Evolutionary conservation across 371 early-diverging fungal species (phyloP).

Genomic region (Smittium culicis): DNA sequence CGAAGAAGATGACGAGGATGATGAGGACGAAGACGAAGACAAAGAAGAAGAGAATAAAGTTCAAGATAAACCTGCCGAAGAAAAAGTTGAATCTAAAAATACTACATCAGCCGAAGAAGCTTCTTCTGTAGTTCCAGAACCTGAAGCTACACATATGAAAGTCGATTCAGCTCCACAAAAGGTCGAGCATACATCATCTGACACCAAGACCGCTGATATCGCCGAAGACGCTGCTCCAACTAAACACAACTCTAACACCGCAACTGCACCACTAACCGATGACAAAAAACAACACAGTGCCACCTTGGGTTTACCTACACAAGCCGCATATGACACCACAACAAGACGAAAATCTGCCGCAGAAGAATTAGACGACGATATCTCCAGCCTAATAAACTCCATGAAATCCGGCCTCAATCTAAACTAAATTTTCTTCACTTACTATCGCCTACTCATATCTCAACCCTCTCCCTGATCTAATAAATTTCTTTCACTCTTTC

Average conservation of each 20-base stretch:
- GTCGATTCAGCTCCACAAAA: not conserved
- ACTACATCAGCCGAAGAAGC: not conserved
- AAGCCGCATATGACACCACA: not conserved
- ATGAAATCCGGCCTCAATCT: conserved; percentile 24
- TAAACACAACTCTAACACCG: not conserved
- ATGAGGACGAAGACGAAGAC: conserved; percentile 15
- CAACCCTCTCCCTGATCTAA: no score
- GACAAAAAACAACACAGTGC: not conserved
- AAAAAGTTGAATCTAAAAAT: not conserved
- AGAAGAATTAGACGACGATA: conserved; percentile 20
- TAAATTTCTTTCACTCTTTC: no score
- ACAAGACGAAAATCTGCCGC: conserved; percentile 21
- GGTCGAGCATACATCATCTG: not conserved
- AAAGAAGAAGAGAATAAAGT: not conserved
- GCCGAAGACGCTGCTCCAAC: not conserved
- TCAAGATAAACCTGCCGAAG: not conserved
- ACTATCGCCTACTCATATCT: no score
- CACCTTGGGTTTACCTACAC: not conserved
- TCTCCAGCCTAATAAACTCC: conserved; percentile 23
- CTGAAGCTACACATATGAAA: not conserved
- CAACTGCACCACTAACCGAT: not conserved
- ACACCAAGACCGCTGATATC: not conserved
- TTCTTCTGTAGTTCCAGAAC: not conserved
- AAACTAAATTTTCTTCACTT: conserved; percentile 14
- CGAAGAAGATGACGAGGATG: conserved; percentile 33